A percentile compares a stretch with the other conserved stretches of the same genome.
phyloP scores from a whole-genome alignment of 768 basidiomycete genomes.

The Daedalea quercina region DNA sequence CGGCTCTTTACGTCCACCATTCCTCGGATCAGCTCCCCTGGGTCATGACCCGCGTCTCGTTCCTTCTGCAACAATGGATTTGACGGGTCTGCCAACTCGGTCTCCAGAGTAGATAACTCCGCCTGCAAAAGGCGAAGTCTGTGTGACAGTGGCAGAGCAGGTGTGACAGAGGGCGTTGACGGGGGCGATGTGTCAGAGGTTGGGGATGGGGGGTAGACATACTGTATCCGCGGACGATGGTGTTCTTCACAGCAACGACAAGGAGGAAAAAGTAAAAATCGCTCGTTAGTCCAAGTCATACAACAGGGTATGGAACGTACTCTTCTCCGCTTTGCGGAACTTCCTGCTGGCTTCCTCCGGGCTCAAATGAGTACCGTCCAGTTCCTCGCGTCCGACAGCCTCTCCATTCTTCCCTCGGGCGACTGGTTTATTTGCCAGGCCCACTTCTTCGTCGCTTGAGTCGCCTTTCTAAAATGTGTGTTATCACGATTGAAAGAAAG shows the following conservation, averaged over 20 bases:
- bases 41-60: conserved; percentile 54
- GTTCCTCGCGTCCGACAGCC: conserved; percentile 47
- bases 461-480: conserved; percentile 44
- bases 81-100: conserved; percentile 74
- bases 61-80: conserved; percentile 61
- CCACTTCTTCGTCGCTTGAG: conserved; percentile 60
- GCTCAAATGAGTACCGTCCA: conserved; percentile 57
- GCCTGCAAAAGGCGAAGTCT: conserved; percentile 57
- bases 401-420: conserved; percentile 34
- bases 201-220: conserved; percentile 64
- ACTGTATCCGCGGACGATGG: conserved; percentile 44
- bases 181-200: conserved; percentile 38
- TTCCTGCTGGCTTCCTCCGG: conserved; percentile 61
- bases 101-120: conserved; percentile 76
- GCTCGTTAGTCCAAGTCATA: too few relatives aligned
- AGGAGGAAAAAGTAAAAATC: too few relatives aligned
- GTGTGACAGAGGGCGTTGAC: conserved; percentile 36
- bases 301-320: conserved; percentile 10
- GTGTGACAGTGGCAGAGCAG: conserved; percentile 23
- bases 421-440: conserved; percentile 31
- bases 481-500: neutral
- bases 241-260: conserved; percentile 29
- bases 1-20: conserved; percentile 68
- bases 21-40: conserved; percentile 70
- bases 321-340: conserved; percentile 68